These are phyloP conservation scores for Suhomyces anneliseae DNA, from an alignment of 1,139 yeast genomes.

Conservation along the genomic window DNA sequence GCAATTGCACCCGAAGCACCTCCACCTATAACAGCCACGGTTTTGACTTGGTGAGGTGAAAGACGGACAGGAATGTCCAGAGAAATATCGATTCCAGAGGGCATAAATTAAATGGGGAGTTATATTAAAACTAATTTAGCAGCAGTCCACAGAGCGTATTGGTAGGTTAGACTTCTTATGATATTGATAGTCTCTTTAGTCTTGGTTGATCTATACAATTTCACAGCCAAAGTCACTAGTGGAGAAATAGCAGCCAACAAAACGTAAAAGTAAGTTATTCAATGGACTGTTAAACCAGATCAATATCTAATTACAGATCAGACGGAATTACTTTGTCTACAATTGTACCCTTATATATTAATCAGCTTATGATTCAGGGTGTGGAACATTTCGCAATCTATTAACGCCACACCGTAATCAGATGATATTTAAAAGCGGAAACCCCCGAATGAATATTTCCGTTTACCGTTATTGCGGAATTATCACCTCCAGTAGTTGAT, in stretches of 20 bases:
- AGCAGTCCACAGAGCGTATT: no score
- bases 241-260: not conserved
- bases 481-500: no score
- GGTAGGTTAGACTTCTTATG: no score
- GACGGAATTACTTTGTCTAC: no score
- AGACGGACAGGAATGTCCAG: constrained; percentile 10
- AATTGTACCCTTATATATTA: not conserved
- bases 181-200: no score
- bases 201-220: no score
- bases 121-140: not conserved
- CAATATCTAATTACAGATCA: no score
- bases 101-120: constrained; percentile 7
- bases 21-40: constrained; percentile 51
- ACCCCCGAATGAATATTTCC: not conserved
- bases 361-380: not conserved
- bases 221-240: not conserved
- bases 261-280: no score
- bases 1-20: constrained; percentile 54
- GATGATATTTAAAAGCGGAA: not conserved
- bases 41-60: constrained; percentile 18
- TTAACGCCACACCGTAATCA: constrained; percentile 4
- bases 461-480: not conserved
- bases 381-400: constrained; percentile 3
- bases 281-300: no score
- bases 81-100: constrained; percentile 3